Base-by-base conservation (phyloP, 2,329 filamentous ascomycete species). In the Ceratocystis cubensis region DNA sequence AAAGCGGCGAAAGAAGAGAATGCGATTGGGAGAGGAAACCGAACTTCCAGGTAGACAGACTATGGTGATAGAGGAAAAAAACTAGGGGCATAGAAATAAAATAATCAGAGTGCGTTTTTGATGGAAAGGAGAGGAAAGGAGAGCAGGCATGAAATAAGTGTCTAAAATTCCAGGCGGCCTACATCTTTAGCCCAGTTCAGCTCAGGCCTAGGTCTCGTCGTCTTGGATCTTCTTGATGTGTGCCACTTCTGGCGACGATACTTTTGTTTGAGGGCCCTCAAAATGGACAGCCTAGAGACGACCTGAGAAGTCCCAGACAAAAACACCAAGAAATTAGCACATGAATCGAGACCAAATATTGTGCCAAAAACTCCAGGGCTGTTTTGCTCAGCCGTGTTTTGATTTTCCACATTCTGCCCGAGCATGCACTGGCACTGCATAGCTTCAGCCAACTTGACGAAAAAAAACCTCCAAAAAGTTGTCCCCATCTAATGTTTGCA, bases 391-490 rank as follows among this genome's bases (percentile, higher is more conserved):
- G 37, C 37, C 10, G 37, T 41, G 37, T 41, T 41, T 41, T 41
- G 37, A 41, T 41, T 41, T 41, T 41, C 37, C 10, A 41, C 37
- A 41, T 15, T 25, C 20, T 25, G 22, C 15, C 48, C 22, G 13
- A 53, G 25, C 20, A 53, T 33, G 56, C 56, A 33, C 56, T 25
- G 46, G 22, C 17, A 50, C n/a, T 37, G 17, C 17, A 22, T 13
- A 15, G 25, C 25, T 28, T 28, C 22, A 62, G 17, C 25, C 22
- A 28, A 62, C 17, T 15, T 25, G 15, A 20, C 41, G 13, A 45
- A 46, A 46, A 61, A 62, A 62, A 62, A 62, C 61, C 61, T 44
- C 37, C 37, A 62, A 44, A 44, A 62, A 62, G 17, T 62, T 20
- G 44, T 46, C 10, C 22, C 33, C 59, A 15, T 62, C 37, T 20